phyloP scores from a whole-genome alignment of 164 flowering plant species.

The Brasenia schreberi region DNA sequence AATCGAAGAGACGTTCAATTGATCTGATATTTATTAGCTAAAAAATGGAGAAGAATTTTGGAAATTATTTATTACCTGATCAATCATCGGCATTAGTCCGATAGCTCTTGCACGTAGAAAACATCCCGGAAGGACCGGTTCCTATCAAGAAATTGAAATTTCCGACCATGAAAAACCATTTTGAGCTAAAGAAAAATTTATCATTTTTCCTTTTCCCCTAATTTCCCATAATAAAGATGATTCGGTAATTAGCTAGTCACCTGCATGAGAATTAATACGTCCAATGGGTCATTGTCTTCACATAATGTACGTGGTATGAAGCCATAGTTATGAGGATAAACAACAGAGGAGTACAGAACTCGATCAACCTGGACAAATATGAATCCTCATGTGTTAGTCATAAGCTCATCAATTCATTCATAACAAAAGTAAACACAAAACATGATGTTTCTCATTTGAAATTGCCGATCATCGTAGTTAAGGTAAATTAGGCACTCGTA shows the following conservation, averaged over 20 bases:
- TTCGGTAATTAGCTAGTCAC: conserved; percentile 12
- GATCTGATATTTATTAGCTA: too few species aligned
- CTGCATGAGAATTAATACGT: conserved; percentile 69
- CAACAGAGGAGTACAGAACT: conserved; percentile 56
- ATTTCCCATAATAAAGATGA: too few species aligned
- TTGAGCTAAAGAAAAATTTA: neutral
- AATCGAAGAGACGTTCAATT: too few species aligned
- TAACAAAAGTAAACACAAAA: neutral
- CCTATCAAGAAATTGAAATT: conserved; percentile 20
- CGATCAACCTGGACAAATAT: conserved; percentile 44
- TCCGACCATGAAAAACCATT: neutral
- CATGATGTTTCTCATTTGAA: too few species aligned
- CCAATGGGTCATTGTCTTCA: conserved; percentile 72
- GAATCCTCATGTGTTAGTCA: neutral
- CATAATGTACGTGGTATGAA: conserved; percentile 68
- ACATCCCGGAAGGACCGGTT: conserved; percentile 61
- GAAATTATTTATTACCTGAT: conserved; percentile 14
- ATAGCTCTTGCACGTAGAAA: conserved; percentile 59
- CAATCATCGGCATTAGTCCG: conserved; percentile 63
- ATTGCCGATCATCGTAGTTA: neutral
- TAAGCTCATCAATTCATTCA: neutral
- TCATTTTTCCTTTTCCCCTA: neutral
- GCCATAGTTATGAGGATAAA: conserved; percentile 70
- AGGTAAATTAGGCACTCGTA: too few species aligned
- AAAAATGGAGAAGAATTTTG: too few species aligned